Conservation (phyloP, 2,329 filamentous ascomycete species). For the Colletotrichum tropicale region DNA sequence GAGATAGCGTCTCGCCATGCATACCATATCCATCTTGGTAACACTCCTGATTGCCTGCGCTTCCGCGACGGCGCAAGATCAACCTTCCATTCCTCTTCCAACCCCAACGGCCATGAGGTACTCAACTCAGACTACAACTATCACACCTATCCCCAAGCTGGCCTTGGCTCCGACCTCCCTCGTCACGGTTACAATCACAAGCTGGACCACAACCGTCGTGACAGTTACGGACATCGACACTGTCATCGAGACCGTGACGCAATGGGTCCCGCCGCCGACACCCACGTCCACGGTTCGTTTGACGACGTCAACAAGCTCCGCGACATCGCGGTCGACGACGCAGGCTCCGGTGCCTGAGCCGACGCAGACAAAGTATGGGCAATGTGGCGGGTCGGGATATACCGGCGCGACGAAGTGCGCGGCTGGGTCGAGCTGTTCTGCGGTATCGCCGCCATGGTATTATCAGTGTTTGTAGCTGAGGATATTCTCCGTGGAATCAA, state of each 20-base stretch:
- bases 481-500: too few relatives aligned
- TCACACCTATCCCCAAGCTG: not conserved
- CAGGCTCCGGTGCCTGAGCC: not conserved
- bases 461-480: conserved; percentile 8
- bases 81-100: not conserved
- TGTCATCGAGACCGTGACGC: conserved; percentile 6
- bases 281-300: not conserved
- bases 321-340: not conserved
- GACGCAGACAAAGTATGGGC: conserved; percentile 17
- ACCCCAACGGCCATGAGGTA: not conserved
- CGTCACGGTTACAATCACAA: conserved; percentile 3
- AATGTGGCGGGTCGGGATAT: conserved; percentile 13
- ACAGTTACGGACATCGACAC: conserved; percentile 5
- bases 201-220: conserved; percentile 4
- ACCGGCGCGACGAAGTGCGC: conserved; percentile 11
- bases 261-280: not conserved
- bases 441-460: conserved; percentile 7
- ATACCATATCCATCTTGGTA: not conserved
- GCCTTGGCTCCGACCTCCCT: not conserved
- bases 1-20: not conserved
- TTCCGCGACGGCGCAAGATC: not conserved
- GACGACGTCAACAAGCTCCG: not conserved
- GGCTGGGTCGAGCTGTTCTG: conserved; percentile 6
- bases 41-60: not conserved
- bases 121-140: not conserved